phyloP scores from a whole-genome alignment of 345 rosid genomes.

The Turnera subulata region DNA sequence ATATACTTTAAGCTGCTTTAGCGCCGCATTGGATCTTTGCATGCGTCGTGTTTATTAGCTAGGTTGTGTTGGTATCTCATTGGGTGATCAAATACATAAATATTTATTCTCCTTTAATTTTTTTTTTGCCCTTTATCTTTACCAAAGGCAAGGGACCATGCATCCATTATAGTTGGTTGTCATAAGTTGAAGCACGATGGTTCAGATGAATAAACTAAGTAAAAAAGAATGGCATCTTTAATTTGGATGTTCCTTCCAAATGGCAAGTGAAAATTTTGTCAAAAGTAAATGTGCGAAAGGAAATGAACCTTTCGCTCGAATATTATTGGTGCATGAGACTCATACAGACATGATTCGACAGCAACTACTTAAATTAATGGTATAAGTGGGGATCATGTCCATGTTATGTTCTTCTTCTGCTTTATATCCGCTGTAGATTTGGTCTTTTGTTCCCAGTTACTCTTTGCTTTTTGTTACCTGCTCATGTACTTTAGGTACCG shows the following conservation, averaged over 20 bases:
- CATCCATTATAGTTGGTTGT: constrained; percentile 8
- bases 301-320: too few relatives aligned
- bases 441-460: too few relatives aligned
- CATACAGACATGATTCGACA: too few relatives aligned
- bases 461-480: too few relatives aligned
- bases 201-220: constrained; percentile 1
- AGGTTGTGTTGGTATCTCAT: constrained; percentile 14
- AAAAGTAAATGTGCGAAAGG: too few relatives aligned
- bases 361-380: too few relatives aligned
- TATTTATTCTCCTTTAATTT: background rate
- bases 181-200: background rate
- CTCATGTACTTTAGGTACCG: too few relatives aligned
- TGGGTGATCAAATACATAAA: background rate
- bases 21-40: constrained; percentile 31
- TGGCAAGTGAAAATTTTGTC: too few relatives aligned
- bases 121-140: constrained; percentile 29
- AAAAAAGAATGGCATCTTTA: constrained; percentile 5
- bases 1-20: constrained; percentile 45
- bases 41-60: constrained; percentile 19
- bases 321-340: too few relatives aligned
- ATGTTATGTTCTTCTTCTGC: too few relatives aligned
- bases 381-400: too few relatives aligned
- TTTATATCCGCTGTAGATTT: too few relatives aligned
- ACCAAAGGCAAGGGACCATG: constrained; percentile 37
- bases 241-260: background rate